Percentiles rank a stretch among this genome's conserved stretches.
Conservation (phyloP, 768 basidiomycete genomes). For the Kwoniella shandongensis region DNA sequence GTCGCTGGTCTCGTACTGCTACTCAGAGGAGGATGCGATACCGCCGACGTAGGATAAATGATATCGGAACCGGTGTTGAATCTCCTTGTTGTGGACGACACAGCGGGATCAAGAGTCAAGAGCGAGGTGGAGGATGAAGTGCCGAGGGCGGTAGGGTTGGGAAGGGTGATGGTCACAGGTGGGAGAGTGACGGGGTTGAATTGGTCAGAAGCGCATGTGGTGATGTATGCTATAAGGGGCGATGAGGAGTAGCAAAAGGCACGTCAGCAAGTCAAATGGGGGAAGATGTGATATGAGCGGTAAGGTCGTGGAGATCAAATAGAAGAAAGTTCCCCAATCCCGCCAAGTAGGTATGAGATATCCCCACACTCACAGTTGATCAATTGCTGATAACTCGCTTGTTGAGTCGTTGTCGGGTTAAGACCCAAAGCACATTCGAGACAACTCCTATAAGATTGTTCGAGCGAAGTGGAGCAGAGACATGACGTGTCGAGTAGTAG, state of each 20-base stretch:
- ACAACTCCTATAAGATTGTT: conserved; percentile 2
- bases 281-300: too few relatives aligned
- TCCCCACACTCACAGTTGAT: too few relatives aligned
- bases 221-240: conserved; percentile 12
- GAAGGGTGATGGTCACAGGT: conserved; percentile 17
- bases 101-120: neutral
- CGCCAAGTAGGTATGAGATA: too few relatives aligned
- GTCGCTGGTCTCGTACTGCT: neutral
- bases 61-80: neutral
- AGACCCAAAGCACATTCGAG: conserved; percentile 10
- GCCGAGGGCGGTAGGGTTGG: neutral
- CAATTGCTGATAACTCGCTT: conserved; percentile 1
- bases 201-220: conserved; percentile 15
- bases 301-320: too few relatives aligned
- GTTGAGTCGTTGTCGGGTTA: conserved; percentile 1
- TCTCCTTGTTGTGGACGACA: neutral
- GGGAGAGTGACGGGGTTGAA: conserved; percentile 11
- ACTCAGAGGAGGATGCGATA: conserved; percentile 3
- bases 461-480: conserved; percentile 7
- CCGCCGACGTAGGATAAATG: conserved; percentile 7
- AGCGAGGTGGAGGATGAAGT: conserved; percentile 1
- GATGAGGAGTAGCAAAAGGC: neutral
- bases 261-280: too few relatives aligned
- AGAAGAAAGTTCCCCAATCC: too few relatives aligned
- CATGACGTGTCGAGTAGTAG: conserved; percentile 10